Evolutionary conservation across 1,284 basidiomycete species (phyloP).

Genomic region (Rhodotorula sp.): DNA sequence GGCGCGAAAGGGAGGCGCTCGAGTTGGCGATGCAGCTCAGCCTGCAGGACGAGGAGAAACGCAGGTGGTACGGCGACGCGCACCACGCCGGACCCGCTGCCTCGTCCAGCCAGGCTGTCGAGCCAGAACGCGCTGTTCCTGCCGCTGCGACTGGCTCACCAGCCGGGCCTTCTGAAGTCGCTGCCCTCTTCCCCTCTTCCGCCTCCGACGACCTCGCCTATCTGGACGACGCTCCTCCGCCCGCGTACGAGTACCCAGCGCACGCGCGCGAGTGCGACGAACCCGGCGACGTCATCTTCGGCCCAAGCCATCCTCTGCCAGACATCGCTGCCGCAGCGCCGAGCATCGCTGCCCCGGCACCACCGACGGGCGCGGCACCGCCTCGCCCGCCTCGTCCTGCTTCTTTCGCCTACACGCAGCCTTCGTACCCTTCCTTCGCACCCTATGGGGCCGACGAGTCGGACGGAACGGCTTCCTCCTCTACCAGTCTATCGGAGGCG

Average conservation of each 20-base stretch:
- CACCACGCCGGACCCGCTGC: background rate
- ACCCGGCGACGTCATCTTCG: conserved; percentile 20
- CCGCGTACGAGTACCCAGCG: conserved; percentile 23
- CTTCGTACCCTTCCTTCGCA: conserved; percentile 4
- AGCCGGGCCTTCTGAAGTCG: background rate
- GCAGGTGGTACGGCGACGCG: background rate
- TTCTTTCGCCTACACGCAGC: background rate
- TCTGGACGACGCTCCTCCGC: conserved; percentile 12
- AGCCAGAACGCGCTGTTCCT: background rate
- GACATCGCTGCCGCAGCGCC: background rate
- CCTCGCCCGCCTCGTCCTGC: background rate
- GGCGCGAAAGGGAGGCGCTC: conserved; percentile 12
- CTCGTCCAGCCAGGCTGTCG: conserved; percentile 10
- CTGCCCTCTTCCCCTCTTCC: background rate
- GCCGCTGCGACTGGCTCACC: background rate
- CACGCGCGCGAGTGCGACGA: conserved; percentile 15
- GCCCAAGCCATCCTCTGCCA: conserved; percentile 16
- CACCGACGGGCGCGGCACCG: background rate
- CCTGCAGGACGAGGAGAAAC: conserved; percentile 11
- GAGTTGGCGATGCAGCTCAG: conserved; percentile 24
- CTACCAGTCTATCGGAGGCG: background rate
- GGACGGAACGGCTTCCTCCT: background rate
- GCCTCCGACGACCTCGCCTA: background rate
- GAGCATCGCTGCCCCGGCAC: background rate
- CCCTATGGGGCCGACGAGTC: background rate